Conservation (phyloP, 1,284 basidiomycete species). For the Schizophyllum commune region DNA sequence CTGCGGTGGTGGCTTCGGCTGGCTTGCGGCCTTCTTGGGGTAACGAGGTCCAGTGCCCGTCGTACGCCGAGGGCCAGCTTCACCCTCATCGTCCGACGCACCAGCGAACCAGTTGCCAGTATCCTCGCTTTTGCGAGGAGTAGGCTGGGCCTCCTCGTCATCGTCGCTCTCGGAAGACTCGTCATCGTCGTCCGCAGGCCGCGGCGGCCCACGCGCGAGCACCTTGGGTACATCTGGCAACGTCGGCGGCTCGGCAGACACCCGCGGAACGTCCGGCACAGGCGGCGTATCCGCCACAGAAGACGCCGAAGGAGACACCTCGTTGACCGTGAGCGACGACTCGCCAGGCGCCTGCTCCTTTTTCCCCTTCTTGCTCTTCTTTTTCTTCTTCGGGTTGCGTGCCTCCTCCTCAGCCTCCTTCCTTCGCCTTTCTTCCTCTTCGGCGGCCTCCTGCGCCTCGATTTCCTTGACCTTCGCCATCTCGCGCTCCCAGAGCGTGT, state of each 20-base stretch:
- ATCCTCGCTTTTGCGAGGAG: slow-evolving; percentile 16
- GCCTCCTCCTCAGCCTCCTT: slow-evolving; percentile 37
- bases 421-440: slow-evolving; percentile 38
- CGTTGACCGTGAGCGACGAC: slow-evolving; percentile 4
- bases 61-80: slow-evolving; percentile 37
- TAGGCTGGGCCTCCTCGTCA: slow-evolving; percentile 34
- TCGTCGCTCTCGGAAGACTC: slow-evolving; percentile 29
- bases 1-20: slow-evolving; percentile 3
- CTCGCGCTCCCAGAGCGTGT: slow-evolving; percentile 76
- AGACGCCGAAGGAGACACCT: slow-evolving; percentile 7
- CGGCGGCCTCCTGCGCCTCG: slow-evolving; percentile 52
- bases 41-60: slow-evolving; percentile 49
- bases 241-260: slow-evolving; percentile 42
- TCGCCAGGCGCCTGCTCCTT: slow-evolving; percentile 18
- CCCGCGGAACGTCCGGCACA: slow-evolving; percentile 16
- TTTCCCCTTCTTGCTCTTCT: slow-evolving; percentile 35
- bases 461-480: slow-evolving; percentile 67
- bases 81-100: slow-evolving; percentile 55
- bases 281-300: slow-evolving; percentile 3
- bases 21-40: slow-evolving; percentile 23
- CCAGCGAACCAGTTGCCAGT: slow-evolving; percentile 45
- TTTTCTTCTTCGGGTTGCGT: slow-evolving; percentile 34
- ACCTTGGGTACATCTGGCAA: slow-evolving; percentile 49
- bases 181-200: slow-evolving; percentile 33
- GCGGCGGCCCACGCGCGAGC: slow-evolving; percentile 27